Evolutionary conservation across 192 early-diverging fungal species (phyloP).

Genomic region (Coemansia nantahalensis): DNA sequence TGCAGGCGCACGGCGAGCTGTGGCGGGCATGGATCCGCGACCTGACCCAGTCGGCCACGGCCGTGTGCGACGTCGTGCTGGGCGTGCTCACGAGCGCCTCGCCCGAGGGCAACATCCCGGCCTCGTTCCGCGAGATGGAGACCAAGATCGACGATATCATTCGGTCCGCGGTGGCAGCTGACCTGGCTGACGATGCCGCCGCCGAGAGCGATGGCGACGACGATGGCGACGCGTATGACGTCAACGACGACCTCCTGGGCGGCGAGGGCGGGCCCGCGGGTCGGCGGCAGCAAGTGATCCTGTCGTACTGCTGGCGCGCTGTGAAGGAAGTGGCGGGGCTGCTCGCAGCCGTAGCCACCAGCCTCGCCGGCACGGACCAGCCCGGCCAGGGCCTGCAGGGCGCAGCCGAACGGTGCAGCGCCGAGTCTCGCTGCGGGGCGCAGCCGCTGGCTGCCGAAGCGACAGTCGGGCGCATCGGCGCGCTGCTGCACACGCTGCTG

Average conservation of each 20-base stretch:
- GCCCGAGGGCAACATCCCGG: conserved; percentile 88
- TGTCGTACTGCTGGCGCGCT: conserved; percentile 90
- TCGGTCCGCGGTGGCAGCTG: conserved; percentile 12
- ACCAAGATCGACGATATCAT: conserved; percentile 48
- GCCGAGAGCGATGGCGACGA: background rate
- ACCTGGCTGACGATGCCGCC: background rate
- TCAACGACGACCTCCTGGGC: conserved; percentile 23
- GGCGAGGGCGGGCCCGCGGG: conserved; percentile 36
- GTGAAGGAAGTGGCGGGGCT: conserved; percentile 81
- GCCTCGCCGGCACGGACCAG: conserved; percentile 22
- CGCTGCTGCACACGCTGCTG: conserved; percentile 54
- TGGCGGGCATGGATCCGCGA: conserved; percentile 57
- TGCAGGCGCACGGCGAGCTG: conserved; percentile 43
- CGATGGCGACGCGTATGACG: conserved; percentile 40
- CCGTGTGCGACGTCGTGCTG: conserved; percentile 60
- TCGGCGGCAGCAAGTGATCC: conserved; percentile 78
- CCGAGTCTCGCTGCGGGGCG: too few species aligned
- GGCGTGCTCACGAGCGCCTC: conserved; percentile 73
- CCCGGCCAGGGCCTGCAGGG: too few species aligned
- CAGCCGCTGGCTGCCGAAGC: too few species aligned
- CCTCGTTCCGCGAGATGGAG: conserved; percentile 69
- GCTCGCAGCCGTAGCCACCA: conserved; percentile 44
- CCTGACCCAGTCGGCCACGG: conserved; percentile 53
- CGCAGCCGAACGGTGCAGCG: too few species aligned
- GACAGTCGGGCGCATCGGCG: conserved; percentile 44